A percentile compares a stretch with the other conserved stretches of the same genome.
Conservation (phyloP, 164 flowering plant species). For the Piper betle region DNA sequence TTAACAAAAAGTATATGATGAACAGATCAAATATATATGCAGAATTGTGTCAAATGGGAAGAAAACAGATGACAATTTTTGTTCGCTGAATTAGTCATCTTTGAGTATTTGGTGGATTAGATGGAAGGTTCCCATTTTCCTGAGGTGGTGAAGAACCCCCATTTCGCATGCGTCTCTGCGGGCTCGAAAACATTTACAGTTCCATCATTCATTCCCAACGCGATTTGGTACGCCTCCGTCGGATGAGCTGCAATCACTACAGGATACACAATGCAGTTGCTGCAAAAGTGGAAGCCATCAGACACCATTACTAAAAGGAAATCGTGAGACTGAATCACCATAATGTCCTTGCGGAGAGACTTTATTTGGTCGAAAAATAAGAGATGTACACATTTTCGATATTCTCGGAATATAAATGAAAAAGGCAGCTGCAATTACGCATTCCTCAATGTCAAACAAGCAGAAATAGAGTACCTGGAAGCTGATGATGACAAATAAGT, state of each 20-base stretch:
- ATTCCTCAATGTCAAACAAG: neutral
- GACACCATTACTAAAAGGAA: neutral
- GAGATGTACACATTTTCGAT: neutral
- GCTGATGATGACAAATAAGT: slow-evolving; percentile 32
- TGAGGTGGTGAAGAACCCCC: slow-evolving; percentile 56
- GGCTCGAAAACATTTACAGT: slow-evolving; percentile 56
- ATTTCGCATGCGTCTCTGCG: slow-evolving; percentile 36
- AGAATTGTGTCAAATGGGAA: slow-evolving; percentile 1
- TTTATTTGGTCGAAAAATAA: too few species aligned
- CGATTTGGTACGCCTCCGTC: slow-evolving; percentile 54
- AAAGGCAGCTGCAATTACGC: neutral
- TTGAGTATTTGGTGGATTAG: slow-evolving; percentile 33
- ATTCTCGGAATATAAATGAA: neutral
- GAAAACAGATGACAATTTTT: slow-evolving; percentile 1
- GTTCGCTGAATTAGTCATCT: slow-evolving; percentile 1
- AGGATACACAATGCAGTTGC: slow-evolving; percentile 31
- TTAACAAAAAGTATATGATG: neutral
- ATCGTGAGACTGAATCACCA: too few species aligned
- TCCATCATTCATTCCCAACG: slow-evolving; percentile 67
- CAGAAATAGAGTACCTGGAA: slow-evolving; percentile 23
- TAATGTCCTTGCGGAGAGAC: too few species aligned
- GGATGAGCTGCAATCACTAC: slow-evolving; percentile 62
- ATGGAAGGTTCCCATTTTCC: slow-evolving; percentile 29
- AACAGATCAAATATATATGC: neutral
- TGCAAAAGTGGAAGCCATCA: slow-evolving; percentile 3